Base-by-base conservation (phyloP, 2,329 filamentous ascomycete genomes). In the Metarhizium sp. region DNA sequence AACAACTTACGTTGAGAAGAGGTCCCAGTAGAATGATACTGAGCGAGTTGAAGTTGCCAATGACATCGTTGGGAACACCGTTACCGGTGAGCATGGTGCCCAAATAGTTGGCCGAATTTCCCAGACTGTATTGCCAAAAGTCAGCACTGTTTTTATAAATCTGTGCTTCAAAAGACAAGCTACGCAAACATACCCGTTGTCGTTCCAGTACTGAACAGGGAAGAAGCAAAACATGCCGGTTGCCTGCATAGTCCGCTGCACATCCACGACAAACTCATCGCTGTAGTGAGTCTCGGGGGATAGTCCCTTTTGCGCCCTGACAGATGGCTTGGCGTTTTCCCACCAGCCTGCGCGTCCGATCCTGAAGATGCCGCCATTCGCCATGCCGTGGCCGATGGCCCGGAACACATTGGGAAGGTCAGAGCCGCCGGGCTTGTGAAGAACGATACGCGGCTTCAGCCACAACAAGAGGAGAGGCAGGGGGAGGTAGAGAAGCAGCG, bases 191-290 rank as follows among this genome's bases (percentile, higher is more conserved):
- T 45, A 60, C 58, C 62, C 72, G 14, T 71, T 71, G 52, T 74
- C 69, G 59, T 73, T 74, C 58, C 73, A 60, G 55, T 62, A 64
- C 61, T 69, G 73, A 5, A 75, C 63, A 5, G 73, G 72, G 36
- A 73, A 67, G 59, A 73, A 74, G 30, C 72, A 63, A 62, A 73
- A 71, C 64, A 76, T 69, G 55, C 70, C 64, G n/a, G 69, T 69
- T 6, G 73, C 73, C 30, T 69, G 61, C 63, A 70, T 70, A 0
- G 72, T 75, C 64, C 84, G 81, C 54, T 75, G 74, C 14, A 85
- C 78, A 61, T 88, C 84, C 62, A 82, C 81, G 52, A 90, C 84
- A 74, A 84, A 85, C 40, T 78, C 78, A 61, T 87, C 83, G 47
- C 82, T 81, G 60, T 85, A 87, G 16, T 58, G 52, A 3, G 73